These are phyloP conservation scores for Oenanthe sinensis DNA, from an alignment of 129 eudicot species.

Conservation along the genomic window DNA sequence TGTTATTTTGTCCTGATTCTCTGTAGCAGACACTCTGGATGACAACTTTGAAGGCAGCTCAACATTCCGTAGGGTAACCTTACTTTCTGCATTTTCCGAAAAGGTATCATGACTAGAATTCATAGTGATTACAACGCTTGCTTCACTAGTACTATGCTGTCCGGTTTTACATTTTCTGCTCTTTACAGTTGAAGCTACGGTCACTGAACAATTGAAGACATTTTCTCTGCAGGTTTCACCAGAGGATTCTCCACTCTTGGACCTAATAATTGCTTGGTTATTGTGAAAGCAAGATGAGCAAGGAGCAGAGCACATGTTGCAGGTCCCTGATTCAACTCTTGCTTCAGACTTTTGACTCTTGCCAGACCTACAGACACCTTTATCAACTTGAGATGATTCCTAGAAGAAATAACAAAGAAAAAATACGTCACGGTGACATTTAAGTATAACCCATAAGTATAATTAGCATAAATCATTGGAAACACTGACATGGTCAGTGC, in stretches of 20 bases:
- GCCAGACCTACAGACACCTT: conserved; percentile 25
- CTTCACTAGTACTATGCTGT: conserved; percentile 33
- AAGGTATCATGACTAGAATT: conserved; percentile 27
- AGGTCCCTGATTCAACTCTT: conserved; percentile 21
- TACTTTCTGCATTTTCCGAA: conserved; percentile 43
- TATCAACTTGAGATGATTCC: conserved; percentile 37
- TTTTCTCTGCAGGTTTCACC: conserved; percentile 28
- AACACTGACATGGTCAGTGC: not conserved
- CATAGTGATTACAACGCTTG: conserved; percentile 30
- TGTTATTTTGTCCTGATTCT: not conserved
- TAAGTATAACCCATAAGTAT: not conserved
- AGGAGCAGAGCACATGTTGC: conserved; percentile 16
- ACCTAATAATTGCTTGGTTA: conserved; percentile 31
- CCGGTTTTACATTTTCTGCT: conserved; percentile 21
- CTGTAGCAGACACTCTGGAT: conserved; percentile 3
- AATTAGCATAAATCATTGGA: not conserved
- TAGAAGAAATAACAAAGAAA: conserved; percentile 16
- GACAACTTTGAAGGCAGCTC: conserved; percentile 15
- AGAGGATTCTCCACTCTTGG: not conserved
- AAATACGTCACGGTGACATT: not conserved
- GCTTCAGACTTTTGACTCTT: not conserved
- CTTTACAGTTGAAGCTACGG: conserved; percentile 12
- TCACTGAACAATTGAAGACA: conserved; percentile 10
- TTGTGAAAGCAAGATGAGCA: conserved; percentile 11
- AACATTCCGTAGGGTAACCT: conserved; percentile 22